Conservation (phyloP, 306 rosid genomes). For the Trichosanthes cucumerina region DNA sequence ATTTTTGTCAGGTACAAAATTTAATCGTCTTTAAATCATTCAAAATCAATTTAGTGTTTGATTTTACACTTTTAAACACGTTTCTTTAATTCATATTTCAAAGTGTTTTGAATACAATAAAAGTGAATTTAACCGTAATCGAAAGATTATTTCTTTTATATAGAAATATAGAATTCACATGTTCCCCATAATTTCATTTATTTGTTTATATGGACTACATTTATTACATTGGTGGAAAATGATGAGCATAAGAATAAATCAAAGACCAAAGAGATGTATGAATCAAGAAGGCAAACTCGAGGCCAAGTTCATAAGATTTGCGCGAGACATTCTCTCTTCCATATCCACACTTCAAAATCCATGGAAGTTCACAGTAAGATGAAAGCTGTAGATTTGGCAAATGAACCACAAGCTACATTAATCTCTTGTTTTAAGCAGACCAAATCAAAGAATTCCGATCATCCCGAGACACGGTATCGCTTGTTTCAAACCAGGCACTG, state of each 20-base stretch:
- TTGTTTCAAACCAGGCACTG: neutral
- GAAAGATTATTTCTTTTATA: neutral
- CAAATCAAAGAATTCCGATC: neutral
- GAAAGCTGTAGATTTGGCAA: neutral
- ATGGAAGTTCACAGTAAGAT: neutral
- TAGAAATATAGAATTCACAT: neutral
- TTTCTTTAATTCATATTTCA: too few species aligned
- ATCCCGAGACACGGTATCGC: neutral
- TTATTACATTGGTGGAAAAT: neutral
- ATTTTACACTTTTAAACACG: too few species aligned
- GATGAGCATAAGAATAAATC: neutral
- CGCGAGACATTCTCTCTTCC: neutral
- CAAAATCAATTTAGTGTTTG: too few species aligned
- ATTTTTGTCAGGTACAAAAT: too few species aligned
- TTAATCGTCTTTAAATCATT: too few species aligned
- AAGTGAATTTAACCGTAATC: neutral
- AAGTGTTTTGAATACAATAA: too few species aligned
- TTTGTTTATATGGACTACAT: neutral
- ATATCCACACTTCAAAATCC: neutral
- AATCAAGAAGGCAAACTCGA: neutral
- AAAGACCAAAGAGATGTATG: neutral
- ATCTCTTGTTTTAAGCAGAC: neutral
- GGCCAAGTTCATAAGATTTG: neutral
- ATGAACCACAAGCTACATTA: neutral
- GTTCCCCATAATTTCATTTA: neutral